Percentiles rank a stretch among this genome's conserved stretches.
Conservation (phyloP, 495 filamentous ascomycete species). For the Penicillium herquei region DNA sequence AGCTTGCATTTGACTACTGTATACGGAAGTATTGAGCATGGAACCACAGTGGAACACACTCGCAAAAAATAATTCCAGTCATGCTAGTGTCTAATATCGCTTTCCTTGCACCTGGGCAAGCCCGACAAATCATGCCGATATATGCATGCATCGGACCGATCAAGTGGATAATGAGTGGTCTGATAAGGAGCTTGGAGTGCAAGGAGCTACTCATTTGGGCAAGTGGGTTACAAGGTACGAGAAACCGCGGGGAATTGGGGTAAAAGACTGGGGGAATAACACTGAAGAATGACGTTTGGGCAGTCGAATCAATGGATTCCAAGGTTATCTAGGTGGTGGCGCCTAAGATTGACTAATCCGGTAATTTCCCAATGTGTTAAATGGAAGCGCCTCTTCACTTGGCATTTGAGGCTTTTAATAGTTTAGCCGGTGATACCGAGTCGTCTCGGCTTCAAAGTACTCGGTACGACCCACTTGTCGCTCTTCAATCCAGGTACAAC, state of each 20-base stretch:
- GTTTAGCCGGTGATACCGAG: slow-evolving; percentile 8
- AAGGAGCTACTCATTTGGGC: slow-evolving; percentile 8
- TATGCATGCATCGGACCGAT: background rate
- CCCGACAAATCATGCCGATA: slow-evolving; percentile 14
- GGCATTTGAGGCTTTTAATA: slow-evolving; percentile 9
- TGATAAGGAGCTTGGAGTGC: slow-evolving; percentile 1
- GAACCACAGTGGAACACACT: slow-evolving; percentile 13
- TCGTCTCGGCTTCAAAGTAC: background rate
- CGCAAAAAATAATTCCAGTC: too few relatives aligned
- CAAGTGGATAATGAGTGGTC: background rate
- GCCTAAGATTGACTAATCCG: slow-evolving; percentile 14
- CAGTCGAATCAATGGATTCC: background rate
- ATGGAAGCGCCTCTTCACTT: background rate
- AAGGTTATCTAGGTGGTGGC: background rate
- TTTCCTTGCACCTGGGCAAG: background rate
- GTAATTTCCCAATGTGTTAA: slow-evolving; percentile 3
- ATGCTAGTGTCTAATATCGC: too few relatives aligned
- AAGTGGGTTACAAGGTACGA: background rate
- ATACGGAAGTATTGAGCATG: slow-evolving; percentile 9
- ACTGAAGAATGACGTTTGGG: background rate
- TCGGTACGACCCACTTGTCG: slow-evolving; percentile 8
- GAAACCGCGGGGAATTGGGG: slow-evolving; percentile 6
- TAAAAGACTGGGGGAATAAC: slow-evolving; percentile 6
- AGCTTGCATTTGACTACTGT: slow-evolving; percentile 9
- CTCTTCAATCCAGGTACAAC: slow-evolving; percentile 5